Evolutionary conservation across 2,329 filamentous ascomycete genomes (phyloP), one percentile per base, ranked within the genome.

Genomic region (Cercospora berteroae): DNA sequence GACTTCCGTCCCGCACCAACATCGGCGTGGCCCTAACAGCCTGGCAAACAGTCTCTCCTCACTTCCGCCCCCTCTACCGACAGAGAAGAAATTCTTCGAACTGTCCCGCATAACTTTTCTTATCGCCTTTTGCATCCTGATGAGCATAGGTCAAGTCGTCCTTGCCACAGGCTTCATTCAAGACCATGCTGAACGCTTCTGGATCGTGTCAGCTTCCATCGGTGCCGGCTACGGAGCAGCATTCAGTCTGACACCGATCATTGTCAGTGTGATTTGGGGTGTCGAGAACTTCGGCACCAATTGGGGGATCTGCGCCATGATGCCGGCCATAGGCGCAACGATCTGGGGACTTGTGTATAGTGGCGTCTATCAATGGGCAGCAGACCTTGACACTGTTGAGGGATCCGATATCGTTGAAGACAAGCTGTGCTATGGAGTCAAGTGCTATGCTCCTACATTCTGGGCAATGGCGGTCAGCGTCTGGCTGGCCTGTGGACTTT

Each of bases 221-320:
- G 95, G 95, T 6, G 89, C 93, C 1, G 95, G 95, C 55, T 98
- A 99, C 77, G 95, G 95, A 55, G 94, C 94, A 33, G 88, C 94
- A 94, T 68, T 69, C 66, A 91, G 88, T 58, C 85, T 98, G 5
- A 91, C 91, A 0, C 95, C 95, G 2, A 94, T 98, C 71, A 92
- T 98, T 65, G 90, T 97, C 73, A 93, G 90, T n/a, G 93, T 97
- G 9, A 73, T 99, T 56, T 99, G 95, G 95, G 95, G 95, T 27
- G 93, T 97, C 0, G 94, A 98, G 82, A 99, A 98, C 78, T 98
- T 99, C 77, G 95, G 93, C 66, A 99, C 95, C 0, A 98, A 99
- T 75, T 99, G 94, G 89, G 95, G 95, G 9, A 94, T 98, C 69
- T 89, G 98, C 7, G 93, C 94, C 50, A 95, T 96, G 84, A 89